phyloP scores from a whole-genome alignment of 768 basidiomycete species.

The Phlegmacium glaucopus region DNA sequence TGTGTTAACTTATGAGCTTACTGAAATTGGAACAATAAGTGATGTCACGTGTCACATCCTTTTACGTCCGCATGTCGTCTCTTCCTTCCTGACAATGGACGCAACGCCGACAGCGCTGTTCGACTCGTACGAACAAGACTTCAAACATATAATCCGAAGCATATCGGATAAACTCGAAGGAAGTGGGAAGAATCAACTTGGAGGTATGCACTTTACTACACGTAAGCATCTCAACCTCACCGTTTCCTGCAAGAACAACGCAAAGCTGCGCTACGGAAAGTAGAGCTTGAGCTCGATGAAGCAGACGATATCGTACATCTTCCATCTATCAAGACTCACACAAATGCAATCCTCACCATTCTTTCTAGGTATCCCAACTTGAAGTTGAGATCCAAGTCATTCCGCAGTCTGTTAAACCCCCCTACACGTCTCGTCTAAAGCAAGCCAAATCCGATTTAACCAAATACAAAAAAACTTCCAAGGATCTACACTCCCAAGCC shows the following conservation, averaged over 20 bases:
- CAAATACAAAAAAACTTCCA: slow-evolving; percentile 72
- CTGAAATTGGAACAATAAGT: too few relatives aligned
- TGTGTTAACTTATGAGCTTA: too few relatives aligned
- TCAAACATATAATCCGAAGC: slow-evolving; percentile 63
- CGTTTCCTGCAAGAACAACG: slow-evolving; percentile 57
- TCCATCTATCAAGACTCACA: neutral
- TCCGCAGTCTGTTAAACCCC: slow-evolving; percentile 73
- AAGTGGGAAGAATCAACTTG: slow-evolving; percentile 58
- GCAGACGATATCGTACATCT: slow-evolving; percentile 85
- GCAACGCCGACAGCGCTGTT: slow-evolving; percentile 64
- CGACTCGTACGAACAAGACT: slow-evolving; percentile 83
- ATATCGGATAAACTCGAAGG: slow-evolving; percentile 77
- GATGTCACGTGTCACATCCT: too few relatives aligned
- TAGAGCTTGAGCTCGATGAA: slow-evolving; percentile 89
- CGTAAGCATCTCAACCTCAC: neutral
- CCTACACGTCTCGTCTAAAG: slow-evolving; percentile 65
- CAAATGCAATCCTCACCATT: neutral
- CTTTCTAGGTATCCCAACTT: slow-evolving; percentile 81
- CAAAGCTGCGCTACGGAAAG: slow-evolving; percentile 73
- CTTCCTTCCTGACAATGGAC: too few relatives aligned
- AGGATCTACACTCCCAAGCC: slow-evolving; percentile 64
- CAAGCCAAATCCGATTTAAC: slow-evolving; percentile 68
- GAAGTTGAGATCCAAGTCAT: slow-evolving; percentile 92
- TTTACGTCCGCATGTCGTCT: too few relatives aligned
- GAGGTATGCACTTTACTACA: slow-evolving; percentile 46